Evolutionary conservation across 2,329 filamentous ascomycete species (phyloP).

Genomic region (Shiraia sp.): DNA sequence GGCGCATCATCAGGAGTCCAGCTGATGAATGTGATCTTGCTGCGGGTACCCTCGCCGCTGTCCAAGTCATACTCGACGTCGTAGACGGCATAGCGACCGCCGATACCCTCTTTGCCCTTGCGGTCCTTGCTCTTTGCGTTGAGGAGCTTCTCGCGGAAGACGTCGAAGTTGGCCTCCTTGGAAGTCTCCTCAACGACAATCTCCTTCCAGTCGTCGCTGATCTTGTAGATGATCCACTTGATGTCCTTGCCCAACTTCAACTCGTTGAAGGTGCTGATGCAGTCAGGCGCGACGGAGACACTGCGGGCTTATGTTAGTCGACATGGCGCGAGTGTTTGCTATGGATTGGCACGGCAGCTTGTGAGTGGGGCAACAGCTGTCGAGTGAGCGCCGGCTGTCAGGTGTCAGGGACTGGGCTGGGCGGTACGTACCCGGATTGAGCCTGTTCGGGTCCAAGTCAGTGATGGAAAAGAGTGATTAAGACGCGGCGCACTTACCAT

Average conservation of each 20-base stretch:
- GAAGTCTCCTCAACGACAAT: constrained; percentile 79
- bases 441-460: constrained; percentile 36
- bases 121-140: constrained; percentile 73
- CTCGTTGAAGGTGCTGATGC: constrained; percentile 72
- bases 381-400: constrained; percentile 17
- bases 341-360: constrained; percentile 8
- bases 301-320: constrained; percentile 49
- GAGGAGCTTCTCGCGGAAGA: constrained; percentile 76
- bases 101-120: constrained; percentile 59
- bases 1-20: constrained; percentile 66
- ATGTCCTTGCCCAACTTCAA: constrained; percentile 77
- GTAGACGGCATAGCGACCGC: constrained; percentile 82
- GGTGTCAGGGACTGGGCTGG: constrained; percentile 13
- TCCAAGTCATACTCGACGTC: constrained; percentile 78
- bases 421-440: constrained; percentile 49
- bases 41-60: constrained; percentile 72
- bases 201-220: constrained; percentile 79
- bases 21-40: constrained; percentile 50
- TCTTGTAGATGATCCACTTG: constrained; percentile 88
- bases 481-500: constrained; percentile 35
- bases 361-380: constrained; percentile 9
- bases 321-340: background rate
- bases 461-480: constrained; percentile 2
- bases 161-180: constrained; percentile 67
- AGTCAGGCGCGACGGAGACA: constrained; percentile 73